Percentiles rank a stretch among this genome's conserved stretches.
Evolutionary conservation across 1,284 basidiomycete genomes (phyloP).

Genomic region (Ustilago tritici): DNA sequence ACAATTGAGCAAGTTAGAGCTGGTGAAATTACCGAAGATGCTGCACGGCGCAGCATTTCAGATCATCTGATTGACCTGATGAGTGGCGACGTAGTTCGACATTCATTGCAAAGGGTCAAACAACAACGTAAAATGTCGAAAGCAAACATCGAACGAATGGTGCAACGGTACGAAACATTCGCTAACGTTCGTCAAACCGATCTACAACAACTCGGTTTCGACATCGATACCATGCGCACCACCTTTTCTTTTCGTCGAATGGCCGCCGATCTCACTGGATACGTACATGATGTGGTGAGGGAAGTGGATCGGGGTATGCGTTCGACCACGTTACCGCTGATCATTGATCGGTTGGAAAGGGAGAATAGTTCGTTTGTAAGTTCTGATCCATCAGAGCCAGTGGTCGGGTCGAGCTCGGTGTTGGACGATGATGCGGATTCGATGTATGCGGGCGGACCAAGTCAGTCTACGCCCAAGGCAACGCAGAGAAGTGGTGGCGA

Average conservation of each 20-base stretch:
- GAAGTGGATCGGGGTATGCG: constrained; percentile 51
- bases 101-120: constrained; percentile 39
- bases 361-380: constrained; percentile 36
- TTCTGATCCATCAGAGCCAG: constrained; percentile 27
- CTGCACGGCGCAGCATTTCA: constrained; percentile 17
- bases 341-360: constrained; percentile 43
- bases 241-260: constrained; percentile 38
- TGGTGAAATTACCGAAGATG: constrained; percentile 34
- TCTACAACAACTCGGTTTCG: constrained; percentile 27
- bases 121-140: constrained; percentile 37
- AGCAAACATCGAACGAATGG: constrained; percentile 34
- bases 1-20: constrained; percentile 21
- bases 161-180: constrained; percentile 48
- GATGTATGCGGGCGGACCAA: constrained; percentile 20
- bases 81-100: constrained; percentile 41
- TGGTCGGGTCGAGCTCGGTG: constrained; percentile 25
- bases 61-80: constrained; percentile 42
- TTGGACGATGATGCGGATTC: constrained; percentile 16
- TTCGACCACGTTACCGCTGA: constrained; percentile 41
- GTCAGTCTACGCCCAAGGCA: constrained; percentile 41
- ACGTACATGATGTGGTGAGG: constrained; percentile 48
- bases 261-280: constrained; percentile 47
- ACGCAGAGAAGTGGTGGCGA: constrained; percentile 1
- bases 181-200: constrained; percentile 43
- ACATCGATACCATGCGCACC: constrained; percentile 32